These are phyloP conservation scores for Ophiosphaerella narmari DNA, from an alignment of 2,329 filamentous ascomycete species.

Conservation along the genomic window DNA sequence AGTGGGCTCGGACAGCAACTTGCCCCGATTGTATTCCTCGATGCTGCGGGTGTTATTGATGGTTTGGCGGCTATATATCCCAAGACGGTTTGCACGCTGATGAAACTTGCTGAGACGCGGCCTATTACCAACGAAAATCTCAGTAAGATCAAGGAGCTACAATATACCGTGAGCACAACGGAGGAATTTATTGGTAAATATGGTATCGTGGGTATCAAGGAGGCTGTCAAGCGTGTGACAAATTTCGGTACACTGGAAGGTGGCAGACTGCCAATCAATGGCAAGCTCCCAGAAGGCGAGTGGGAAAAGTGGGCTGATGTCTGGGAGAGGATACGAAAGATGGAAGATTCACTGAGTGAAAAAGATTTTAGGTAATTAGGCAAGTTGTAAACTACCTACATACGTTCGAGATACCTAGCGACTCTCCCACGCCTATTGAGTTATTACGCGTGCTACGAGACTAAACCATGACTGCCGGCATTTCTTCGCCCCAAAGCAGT, in stretches of 20 bases:
- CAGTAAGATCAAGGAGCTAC: slow-evolving; percentile 59
- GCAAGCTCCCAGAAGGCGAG: slow-evolving; percentile 63
- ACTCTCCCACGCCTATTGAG: too few relatives aligned
- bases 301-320: slow-evolving; percentile 54
- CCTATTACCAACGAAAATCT: slow-evolving; percentile 43
- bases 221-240: slow-evolving; percentile 63
- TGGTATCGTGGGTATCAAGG: slow-evolving; percentile 69
- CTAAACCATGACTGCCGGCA: too few relatives aligned
- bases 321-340: slow-evolving; percentile 38
- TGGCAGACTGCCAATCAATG: slow-evolving; percentile 62
- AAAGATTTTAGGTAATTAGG: too few relatives aligned
- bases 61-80: slow-evolving; percentile 69
- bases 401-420: too few relatives aligned
- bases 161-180: slow-evolving; percentile 64
- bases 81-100: slow-evolving; percentile 63
- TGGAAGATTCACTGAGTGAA: slow-evolving; percentile 29
- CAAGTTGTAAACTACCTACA: too few relatives aligned
- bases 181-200: slow-evolving; percentile 66
- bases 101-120: slow-evolving; percentile 53
- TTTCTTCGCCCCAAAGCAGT: too few relatives aligned
- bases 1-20: slow-evolving; percentile 70
- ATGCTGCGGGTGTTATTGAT: slow-evolving; percentile 69
- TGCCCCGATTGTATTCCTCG: slow-evolving; percentile 65
- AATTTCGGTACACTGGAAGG: slow-evolving; percentile 64
- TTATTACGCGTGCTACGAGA: too few relatives aligned